These are phyloP conservation scores for Auxenochlorella pyrenoidosa DNA, from an alignment of 139 green algal genomes.

Conservation along the genomic window DNA sequence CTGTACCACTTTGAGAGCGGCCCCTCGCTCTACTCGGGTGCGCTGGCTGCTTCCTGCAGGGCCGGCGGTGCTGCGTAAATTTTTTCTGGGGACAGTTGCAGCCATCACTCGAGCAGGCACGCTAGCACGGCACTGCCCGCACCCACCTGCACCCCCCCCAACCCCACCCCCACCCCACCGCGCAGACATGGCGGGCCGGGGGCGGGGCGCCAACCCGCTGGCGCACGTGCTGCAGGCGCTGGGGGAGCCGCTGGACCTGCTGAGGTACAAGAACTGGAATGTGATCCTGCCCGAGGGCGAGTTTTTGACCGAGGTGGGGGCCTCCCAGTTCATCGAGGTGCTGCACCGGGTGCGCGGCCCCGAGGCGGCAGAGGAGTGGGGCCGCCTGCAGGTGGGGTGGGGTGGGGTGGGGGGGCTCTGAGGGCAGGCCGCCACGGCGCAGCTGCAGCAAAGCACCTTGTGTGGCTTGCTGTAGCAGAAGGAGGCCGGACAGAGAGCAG, in stretches of 20 bases:
- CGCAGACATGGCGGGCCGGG: conserved; percentile 42
- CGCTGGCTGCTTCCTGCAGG: background rate
- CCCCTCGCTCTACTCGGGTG: conserved; percentile 83
- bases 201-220: conserved; percentile 82
- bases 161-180: background rate
- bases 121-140: too few relatives aligned
- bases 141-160: background rate
- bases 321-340: conserved; percentile 69
- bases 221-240: conserved; percentile 85
- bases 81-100: too few relatives aligned
- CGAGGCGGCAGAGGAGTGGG: conserved; percentile 64
- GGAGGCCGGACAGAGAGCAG: too few relatives aligned
- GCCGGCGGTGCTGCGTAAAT: too few relatives aligned
- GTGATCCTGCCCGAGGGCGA: conserved; percentile 93
- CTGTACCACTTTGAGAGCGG: conserved; percentile 92
- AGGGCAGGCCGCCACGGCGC: too few relatives aligned
- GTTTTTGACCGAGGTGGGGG: conserved; percentile 70
- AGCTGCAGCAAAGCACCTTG: too few relatives aligned
- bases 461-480: too few relatives aligned
- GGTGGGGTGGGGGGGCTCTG: too few relatives aligned
- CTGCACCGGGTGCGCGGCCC: conserved; percentile 57
- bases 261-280: conserved; percentile 96
- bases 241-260: conserved; percentile 79
- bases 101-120: too few relatives aligned
- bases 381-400: conserved; percentile 57